Conservation (phyloP, 2,329 filamentous ascomycete genomes). For the Biscogniauxia marginata region DNA sequence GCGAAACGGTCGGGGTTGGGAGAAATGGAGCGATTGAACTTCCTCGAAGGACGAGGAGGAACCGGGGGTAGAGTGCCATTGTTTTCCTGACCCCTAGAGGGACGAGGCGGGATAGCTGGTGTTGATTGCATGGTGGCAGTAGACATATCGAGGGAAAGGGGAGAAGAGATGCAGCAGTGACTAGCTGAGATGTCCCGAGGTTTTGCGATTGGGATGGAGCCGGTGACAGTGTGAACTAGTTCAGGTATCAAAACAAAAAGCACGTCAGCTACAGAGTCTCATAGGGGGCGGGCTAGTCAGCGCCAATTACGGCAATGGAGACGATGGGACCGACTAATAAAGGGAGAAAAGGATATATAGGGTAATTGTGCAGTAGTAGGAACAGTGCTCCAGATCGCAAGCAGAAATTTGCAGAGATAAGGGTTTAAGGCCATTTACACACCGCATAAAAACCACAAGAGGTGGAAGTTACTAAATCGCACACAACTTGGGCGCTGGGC, state of each 20-base stretch:
- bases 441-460: conserved; percentile 14
- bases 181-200: conserved; percentile 23
- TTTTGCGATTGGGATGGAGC: conserved; percentile 18
- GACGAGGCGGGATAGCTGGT: conserved; percentile 58
- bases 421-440: conserved; percentile 3
- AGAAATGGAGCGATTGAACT: conserved; percentile 72
- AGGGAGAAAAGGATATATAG: background rate
- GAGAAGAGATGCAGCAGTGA: conserved; percentile 10
- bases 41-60: conserved; percentile 71
- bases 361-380: background rate
- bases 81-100: conserved; percentile 49
- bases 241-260: conserved; percentile 8
- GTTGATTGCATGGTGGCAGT: conserved; percentile 47
- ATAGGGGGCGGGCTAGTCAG: background rate
- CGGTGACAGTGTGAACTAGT: conserved; percentile 19
- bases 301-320: background rate
- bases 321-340: background rate
- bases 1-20: conserved; percentile 77
- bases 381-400: conserved; percentile 1
- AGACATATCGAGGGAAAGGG: conserved; percentile 41
- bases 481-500: background rate
- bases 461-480: no score
- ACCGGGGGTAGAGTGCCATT: conserved; percentile 42
- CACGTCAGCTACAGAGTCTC: background rate
- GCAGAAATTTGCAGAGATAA: background rate